Evolutionary conservation across 2,329 filamentous ascomycete genomes (phyloP).

Genomic region (Cryphonectria naterciae): DNA sequence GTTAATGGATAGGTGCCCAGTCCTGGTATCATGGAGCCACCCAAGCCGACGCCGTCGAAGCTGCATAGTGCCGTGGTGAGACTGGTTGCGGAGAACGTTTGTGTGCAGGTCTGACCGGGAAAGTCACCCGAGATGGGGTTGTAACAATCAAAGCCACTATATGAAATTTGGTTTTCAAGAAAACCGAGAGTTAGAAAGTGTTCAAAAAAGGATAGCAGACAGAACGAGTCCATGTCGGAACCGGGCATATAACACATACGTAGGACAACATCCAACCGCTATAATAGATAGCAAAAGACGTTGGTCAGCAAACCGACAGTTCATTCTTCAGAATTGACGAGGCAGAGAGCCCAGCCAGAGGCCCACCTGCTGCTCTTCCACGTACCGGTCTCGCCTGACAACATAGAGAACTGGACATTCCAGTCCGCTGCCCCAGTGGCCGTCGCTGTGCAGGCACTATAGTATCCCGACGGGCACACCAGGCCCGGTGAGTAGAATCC

Average conservation of each 20-base stretch:
- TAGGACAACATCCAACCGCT: slow-evolving; percentile 11
- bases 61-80: slow-evolving; percentile 7
- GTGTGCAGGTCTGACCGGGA: slow-evolving; percentile 10
- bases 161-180: not conserved
- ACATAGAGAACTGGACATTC: slow-evolving; percentile 15
- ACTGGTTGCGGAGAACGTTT: not conserved
- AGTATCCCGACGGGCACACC: slow-evolving; percentile 1
- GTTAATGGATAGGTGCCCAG: slow-evolving; percentile 4
- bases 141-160: slow-evolving; percentile 9
- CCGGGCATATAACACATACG: not conserved
- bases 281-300: not conserved
- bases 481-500: slow-evolving; percentile 20
- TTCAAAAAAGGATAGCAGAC: not conserved
- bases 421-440: slow-evolving; percentile 8
- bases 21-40: slow-evolving; percentile 2
- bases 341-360: too few relatives aligned
- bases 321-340: too few relatives aligned
- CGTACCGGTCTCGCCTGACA: slow-evolving; percentile 11
- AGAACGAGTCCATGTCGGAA: not conserved
- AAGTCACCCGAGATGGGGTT: not conserved
- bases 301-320: not conserved
- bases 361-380: not conserved
- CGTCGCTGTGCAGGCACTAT: slow-evolving; percentile 16
- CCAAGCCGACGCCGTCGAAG: not conserved
- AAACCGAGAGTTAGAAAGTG: not conserved